These are phyloP conservation scores for Emiliania huxleyi DNA, from an alignment of 78 protist genomes.

Conservation along the genomic window DNA sequence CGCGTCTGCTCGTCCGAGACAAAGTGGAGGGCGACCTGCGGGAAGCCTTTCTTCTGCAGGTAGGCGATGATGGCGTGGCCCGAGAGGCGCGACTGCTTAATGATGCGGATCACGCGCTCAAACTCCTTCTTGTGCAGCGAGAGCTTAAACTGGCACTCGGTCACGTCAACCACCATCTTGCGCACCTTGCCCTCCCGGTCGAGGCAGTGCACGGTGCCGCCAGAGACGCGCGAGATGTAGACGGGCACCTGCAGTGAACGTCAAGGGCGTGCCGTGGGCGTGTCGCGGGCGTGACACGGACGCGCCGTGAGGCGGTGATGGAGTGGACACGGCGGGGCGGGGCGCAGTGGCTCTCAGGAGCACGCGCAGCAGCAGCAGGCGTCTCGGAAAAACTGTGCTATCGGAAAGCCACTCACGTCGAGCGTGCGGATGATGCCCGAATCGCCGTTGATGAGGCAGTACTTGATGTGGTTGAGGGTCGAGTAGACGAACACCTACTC, in stretches of 20 bases:
- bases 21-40: slow-evolving; percentile 92
- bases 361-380: too few species aligned
- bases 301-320: too few species aligned
- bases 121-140: slow-evolving; percentile 71
- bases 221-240: slow-evolving; percentile 73
- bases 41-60: slow-evolving; percentile 81
- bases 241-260: slow-evolving; percentile 68
- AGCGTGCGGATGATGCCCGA: slow-evolving; percentile 89
- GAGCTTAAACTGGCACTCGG: slow-evolving; percentile 88
- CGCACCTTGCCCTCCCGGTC: slow-evolving; percentile 84
- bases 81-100: slow-evolving; percentile 51
- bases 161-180: slow-evolving; percentile 75
- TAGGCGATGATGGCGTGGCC: slow-evolving; percentile 94
- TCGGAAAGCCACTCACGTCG: slow-evolving; percentile 20
- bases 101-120: slow-evolving; percentile 69
- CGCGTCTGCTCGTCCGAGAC: slow-evolving; percentile 90
- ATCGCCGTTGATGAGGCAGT: slow-evolving; percentile 60
- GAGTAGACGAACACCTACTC: slow-evolving; percentile 84
- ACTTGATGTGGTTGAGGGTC: slow-evolving; percentile 93
- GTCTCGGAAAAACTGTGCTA: not conserved
- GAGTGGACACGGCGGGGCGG: too few species aligned
- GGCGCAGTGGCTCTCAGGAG: too few species aligned
- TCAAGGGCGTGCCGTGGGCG: too few species aligned
- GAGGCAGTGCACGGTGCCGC: slow-evolving; percentile 69
- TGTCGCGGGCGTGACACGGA: too few species aligned